Evolutionary conservation across 352 stramenopile genomes (phyloP).

Genomic region (Phytophthora pistaciae): DNA sequence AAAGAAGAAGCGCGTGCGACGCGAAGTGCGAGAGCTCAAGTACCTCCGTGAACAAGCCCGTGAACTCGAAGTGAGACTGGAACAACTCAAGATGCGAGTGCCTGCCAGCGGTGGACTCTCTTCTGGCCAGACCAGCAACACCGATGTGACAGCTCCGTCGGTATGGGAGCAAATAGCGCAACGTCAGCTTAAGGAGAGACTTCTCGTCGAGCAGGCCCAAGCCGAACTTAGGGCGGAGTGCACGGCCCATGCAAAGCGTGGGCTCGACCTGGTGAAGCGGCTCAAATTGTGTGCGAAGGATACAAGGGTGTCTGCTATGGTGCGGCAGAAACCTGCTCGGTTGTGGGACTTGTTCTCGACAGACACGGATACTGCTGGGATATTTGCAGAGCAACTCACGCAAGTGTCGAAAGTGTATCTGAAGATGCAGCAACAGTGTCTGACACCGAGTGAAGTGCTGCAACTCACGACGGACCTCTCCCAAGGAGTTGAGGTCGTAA

Average conservation of each 20-base stretch:
- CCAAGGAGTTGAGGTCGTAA: conserved; percentile 11
- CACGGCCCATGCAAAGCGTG: conserved; percentile 6
- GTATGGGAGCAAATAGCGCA: conserved; percentile 14
- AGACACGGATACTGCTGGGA: conserved; percentile 7
- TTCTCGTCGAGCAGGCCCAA: conserved; percentile 4
- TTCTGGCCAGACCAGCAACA: background rate
- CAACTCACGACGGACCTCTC: conserved; percentile 7
- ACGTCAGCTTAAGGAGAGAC: conserved; percentile 15
- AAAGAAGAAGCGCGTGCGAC: conserved; percentile 32
- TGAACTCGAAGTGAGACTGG: conserved; percentile 19
- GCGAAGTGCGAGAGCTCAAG: conserved; percentile 17
- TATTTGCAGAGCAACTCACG: conserved; percentile 23
- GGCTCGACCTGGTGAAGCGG: conserved; percentile 14
- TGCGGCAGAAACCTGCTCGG: background rate
- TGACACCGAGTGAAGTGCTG: background rate
- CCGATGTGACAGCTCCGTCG: background rate
- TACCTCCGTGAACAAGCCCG: conserved; percentile 13
- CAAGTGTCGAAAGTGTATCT: conserved; percentile 21
- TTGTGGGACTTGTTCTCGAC: conserved; percentile 8
- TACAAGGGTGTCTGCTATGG: conserved; percentile 1
- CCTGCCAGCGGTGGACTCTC: background rate
- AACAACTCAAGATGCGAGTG: conserved; percentile 19
- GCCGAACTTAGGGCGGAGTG: background rate
- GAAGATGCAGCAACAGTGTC: conserved; percentile 6
- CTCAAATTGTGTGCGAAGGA: background rate